phyloP scores from a whole-genome alignment of 2,329 filamentous ascomycete genomes.

The Ceratocystis albifundus region DNA sequence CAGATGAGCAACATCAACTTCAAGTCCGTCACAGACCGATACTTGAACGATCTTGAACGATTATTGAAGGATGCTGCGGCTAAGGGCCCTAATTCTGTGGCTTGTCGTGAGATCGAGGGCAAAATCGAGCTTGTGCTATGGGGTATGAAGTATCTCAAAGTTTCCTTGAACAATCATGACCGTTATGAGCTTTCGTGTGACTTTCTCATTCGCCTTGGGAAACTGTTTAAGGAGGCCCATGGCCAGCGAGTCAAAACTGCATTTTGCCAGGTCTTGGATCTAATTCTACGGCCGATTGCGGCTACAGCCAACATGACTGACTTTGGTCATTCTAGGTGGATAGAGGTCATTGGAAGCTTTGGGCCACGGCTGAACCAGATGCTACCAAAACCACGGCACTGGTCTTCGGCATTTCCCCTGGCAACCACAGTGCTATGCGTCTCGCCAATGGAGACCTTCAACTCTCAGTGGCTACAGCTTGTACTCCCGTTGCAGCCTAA shows the following conservation, averaged over 20 bases:
- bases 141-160: slow-evolving; percentile 79
- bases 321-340: slow-evolving; percentile 73
- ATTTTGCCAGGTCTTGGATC: slow-evolving; percentile 85
- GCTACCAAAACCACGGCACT: slow-evolving; percentile 84
- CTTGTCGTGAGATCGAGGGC: slow-evolving; percentile 58
- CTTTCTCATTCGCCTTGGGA: slow-evolving; percentile 70
- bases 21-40: slow-evolving; percentile 67
- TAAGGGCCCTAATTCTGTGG: slow-evolving; percentile 49
- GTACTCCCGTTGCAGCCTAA: slow-evolving; percentile 66
- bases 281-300: slow-evolving; percentile 75
- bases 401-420: slow-evolving; percentile 77
- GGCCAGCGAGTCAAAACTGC: slow-evolving; percentile 85
- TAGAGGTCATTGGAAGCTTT: slow-evolving; percentile 67
- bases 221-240: slow-evolving; percentile 72
- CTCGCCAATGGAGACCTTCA: slow-evolving; percentile 73
- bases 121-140: slow-evolving; percentile 78
- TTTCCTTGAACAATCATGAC: slow-evolving; percentile 61
- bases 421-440: slow-evolving; percentile 80
- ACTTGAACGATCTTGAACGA: slow-evolving; percentile 66
- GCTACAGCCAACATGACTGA: slow-evolving; percentile 65
- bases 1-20: slow-evolving; percentile 94
- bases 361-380: slow-evolving; percentile 71
- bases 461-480: slow-evolving; percentile 74
- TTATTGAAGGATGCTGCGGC: slow-evolving; percentile 63
- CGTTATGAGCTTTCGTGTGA: slow-evolving; percentile 81